A percentile compares a stretch with the other conserved stretches of the same genome.
Evolutionary conservation across 2,329 filamentous ascomycete species (phyloP).

Genomic region (Fusarium drepaniforme): DNA sequence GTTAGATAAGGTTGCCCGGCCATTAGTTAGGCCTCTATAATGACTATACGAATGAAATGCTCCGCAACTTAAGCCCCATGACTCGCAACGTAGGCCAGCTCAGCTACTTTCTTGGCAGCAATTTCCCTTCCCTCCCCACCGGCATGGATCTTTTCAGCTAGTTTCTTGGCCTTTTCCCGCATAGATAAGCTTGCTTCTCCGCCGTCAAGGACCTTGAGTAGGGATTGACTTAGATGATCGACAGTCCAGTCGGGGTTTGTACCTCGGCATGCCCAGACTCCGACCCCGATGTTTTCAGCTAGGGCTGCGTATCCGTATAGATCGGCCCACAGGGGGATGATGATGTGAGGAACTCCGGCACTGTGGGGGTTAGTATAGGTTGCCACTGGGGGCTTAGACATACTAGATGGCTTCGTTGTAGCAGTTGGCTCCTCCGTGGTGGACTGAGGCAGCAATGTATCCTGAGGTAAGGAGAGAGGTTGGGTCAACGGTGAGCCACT

Average conservation of each 20-base stretch:
- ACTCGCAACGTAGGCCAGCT: constrained; percentile 17
- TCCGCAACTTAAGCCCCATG: background rate
- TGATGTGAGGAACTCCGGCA: constrained; percentile 58
- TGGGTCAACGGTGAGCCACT: constrained; percentile 49
- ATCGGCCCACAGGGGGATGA: constrained; percentile 60
- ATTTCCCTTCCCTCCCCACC: constrained; percentile 14
- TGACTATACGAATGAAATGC: background rate
- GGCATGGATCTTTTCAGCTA: constrained; percentile 21
- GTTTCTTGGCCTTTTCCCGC: constrained; percentile 31
- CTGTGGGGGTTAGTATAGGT: constrained; percentile 38
- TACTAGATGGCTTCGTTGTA: constrained; percentile 60
- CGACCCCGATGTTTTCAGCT: constrained; percentile 57
- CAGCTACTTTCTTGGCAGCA: constrained; percentile 14
- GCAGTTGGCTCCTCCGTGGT: constrained; percentile 56
- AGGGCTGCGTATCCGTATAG: constrained; percentile 57
- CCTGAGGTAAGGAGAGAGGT: constrained; percentile 51
- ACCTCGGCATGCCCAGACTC: constrained; percentile 52
- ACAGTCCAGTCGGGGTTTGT: constrained; percentile 47
- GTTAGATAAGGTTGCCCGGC: background rate
- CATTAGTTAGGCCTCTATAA: background rate
- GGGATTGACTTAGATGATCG: constrained; percentile 42
- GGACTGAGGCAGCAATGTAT: constrained; percentile 49
- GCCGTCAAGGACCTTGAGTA: constrained; percentile 39
- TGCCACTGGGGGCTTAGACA: background rate
- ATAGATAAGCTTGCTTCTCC: constrained; percentile 15